Conservation (phyloP, 371 early-diverging fungal species). For the Saksenaea vasiformis region DNA sequence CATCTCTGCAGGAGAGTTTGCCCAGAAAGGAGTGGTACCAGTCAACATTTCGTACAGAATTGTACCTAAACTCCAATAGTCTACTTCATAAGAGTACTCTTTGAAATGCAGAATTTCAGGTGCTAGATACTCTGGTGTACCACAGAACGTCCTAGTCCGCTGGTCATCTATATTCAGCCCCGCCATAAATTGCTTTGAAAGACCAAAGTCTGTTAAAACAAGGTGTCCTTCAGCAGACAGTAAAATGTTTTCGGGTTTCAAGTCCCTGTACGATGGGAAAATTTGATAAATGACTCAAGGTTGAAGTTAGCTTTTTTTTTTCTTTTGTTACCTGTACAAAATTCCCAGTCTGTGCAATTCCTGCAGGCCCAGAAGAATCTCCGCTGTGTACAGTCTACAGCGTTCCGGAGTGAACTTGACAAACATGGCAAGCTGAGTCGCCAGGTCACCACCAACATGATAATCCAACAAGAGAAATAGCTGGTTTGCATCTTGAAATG, state of each 20-base stretch:
- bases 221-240: constrained; percentile 79
- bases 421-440: constrained; percentile 45
- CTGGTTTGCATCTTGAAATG: constrained; percentile 90
- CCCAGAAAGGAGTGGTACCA: constrained; percentile 79
- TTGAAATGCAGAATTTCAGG: constrained; percentile 86
- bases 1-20: constrained; percentile 75
- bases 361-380: constrained; percentile 76
- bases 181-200: constrained; percentile 66
- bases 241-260: constrained; percentile 90
- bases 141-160: constrained; percentile 90
- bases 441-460: constrained; percentile 81
- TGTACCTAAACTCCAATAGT: constrained; percentile 97
- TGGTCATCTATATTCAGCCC: constrained; percentile 35
- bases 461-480: constrained; percentile 93
- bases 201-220: constrained; percentile 89
- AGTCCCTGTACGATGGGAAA: constrained; percentile 46
- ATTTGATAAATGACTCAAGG: not conserved
- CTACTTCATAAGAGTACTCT: constrained; percentile 88
- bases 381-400: constrained; percentile 75
- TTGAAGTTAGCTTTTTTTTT: too few relatives aligned
- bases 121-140: constrained; percentile 90
- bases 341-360: constrained; percentile 78
- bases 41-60: constrained; percentile 84
- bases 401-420: constrained; percentile 38
- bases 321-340: constrained; percentile 60